These are phyloP conservation scores for Melaleuca quinquenervia DNA, from an alignment of 345 rosid species.

Conservation along the genomic window DNA sequence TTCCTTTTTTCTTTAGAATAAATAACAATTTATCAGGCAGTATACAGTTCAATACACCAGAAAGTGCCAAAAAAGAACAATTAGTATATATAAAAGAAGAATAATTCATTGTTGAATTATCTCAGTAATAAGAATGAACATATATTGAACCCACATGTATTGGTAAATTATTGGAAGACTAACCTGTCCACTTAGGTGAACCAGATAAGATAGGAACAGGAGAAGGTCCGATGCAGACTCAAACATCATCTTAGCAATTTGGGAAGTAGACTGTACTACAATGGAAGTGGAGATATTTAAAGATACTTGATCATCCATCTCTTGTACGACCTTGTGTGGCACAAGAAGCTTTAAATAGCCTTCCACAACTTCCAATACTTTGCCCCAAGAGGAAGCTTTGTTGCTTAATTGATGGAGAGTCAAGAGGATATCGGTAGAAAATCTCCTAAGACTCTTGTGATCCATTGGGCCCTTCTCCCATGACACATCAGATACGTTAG, in stretches of 20 bases:
- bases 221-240: conserved; percentile 74
- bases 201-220: conserved; percentile 70
- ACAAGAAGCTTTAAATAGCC: conserved; percentile 59
- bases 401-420: conserved; percentile 47
- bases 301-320: conserved; percentile 27
- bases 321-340: conserved; percentile 51
- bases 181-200: conserved; percentile 70
- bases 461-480: conserved; percentile 53
- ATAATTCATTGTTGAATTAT: not conserved
- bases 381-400: conserved; percentile 73
- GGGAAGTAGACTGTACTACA: conserved; percentile 71
- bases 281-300: conserved; percentile 32
- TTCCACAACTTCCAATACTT: conserved; percentile 51
- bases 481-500: conserved; percentile 21
- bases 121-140: not conserved
- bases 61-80: not conserved
- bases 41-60: not conserved
- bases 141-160: not conserved
- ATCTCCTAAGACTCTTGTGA: conserved; percentile 69
- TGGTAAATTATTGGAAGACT: conserved; percentile 8
- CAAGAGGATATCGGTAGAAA: conserved; percentile 63
- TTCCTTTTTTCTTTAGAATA: not conserved
- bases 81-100: not conserved
- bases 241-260: conserved; percentile 75
- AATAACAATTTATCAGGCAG: not conserved